These are phyloP conservation scores for Xylariales sp. DNA, from an alignment of 2,329 filamentous ascomycete species.

Conservation along the genomic window DNA sequence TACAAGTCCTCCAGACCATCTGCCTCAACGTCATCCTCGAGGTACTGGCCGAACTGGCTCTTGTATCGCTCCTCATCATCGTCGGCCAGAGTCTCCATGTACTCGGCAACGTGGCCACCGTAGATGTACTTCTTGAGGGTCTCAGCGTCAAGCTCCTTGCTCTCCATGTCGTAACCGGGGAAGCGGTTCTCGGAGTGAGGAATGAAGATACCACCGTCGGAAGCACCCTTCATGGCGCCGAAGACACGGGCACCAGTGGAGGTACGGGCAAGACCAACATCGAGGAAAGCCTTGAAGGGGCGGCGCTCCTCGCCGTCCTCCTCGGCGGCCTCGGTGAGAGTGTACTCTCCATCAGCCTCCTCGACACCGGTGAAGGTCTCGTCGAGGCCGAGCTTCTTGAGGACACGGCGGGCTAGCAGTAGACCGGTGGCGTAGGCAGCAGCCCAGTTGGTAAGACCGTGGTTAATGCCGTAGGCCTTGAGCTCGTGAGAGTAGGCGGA, in stretches of 20 bases:
- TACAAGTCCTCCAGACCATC: slow-evolving; percentile 98
- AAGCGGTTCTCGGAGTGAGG: slow-evolving; percentile 99
- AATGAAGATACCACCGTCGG: slow-evolving; percentile 95
- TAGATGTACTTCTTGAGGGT: slow-evolving; percentile 99
- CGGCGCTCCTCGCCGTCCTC: slow-evolving; percentile 91
- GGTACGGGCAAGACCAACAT: slow-evolving; percentile 96
- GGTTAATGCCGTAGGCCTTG: slow-evolving; percentile 94
- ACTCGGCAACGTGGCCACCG: slow-evolving; percentile 97
- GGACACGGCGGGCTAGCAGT: slow-evolving; percentile 93
- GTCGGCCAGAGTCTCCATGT: slow-evolving; percentile 99
- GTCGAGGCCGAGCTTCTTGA: slow-evolving; percentile 96
- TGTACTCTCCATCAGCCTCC: slow-evolving; percentile 96
- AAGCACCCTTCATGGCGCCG: slow-evolving; percentile 99
- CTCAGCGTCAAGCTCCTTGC: slow-evolving; percentile 97
- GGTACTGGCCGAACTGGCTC: slow-evolving; percentile 97
- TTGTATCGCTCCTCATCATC: slow-evolving; percentile 99
- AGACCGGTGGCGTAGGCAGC: slow-evolving; percentile 97
- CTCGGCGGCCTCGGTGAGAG: slow-evolving; percentile 93
- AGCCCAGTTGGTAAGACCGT: slow-evolving; percentile 99
- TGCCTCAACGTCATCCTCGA: slow-evolving; percentile 95
- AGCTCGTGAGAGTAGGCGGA: slow-evolving; percentile 97
- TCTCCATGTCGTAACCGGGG: slow-evolving; percentile 97
- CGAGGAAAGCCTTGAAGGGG: slow-evolving; percentile 99
- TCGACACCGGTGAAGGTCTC: slow-evolving; percentile 95
- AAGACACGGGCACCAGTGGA: slow-evolving; percentile 99